Evolutionary conservation across 1,139 yeast genomes (phyloP).

Genomic region (Saccharomyces pastorianus): DNA sequence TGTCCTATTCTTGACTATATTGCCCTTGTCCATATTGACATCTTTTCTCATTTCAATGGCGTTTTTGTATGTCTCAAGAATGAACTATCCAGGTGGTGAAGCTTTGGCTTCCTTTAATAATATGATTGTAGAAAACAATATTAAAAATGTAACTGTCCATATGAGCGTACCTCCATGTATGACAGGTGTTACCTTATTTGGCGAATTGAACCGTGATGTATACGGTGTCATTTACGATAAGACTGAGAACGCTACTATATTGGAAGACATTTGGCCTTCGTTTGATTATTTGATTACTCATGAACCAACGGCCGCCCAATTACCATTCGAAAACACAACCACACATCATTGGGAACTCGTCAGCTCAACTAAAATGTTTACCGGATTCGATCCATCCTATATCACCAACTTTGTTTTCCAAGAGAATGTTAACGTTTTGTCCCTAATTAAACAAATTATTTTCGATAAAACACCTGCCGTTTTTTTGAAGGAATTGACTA

Average conservation of each 20-base stretch:
- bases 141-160: slow-evolving; percentile 42
- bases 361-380: slow-evolving; percentile 33
- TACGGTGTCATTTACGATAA: slow-evolving; percentile 57
- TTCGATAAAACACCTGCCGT: slow-evolving; percentile 2
- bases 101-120: slow-evolving; percentile 54
- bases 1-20: slow-evolving; percentile 30
- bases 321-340: slow-evolving; percentile 18
- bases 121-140: slow-evolving; percentile 29
- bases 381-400: slow-evolving; percentile 30
- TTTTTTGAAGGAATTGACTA: slow-evolving; percentile 9
- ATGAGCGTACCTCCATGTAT: slow-evolving; percentile 76
- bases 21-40: slow-evolving; percentile 26
- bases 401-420: slow-evolving; percentile 12
- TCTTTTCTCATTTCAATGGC: slow-evolving; percentile 41
- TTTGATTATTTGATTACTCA: slow-evolving; percentile 54
- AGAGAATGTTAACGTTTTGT: slow-evolving; percentile 14
- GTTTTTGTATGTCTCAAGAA: slow-evolving; percentile 56
- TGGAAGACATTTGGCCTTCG: slow-evolving; percentile 43
- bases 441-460: slow-evolving; percentile 9
- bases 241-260: slow-evolving; percentile 45
- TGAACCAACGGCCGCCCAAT: slow-evolving; percentile 30
- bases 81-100: slow-evolving; percentile 84
- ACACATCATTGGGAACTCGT: slow-evolving; percentile 36
- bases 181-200: slow-evolving; percentile 79
- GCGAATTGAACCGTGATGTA: slow-evolving; percentile 37